phyloP scores from a whole-genome alignment of 2,329 filamentous ascomycete species.

The Ascochyta pisi region DNA sequence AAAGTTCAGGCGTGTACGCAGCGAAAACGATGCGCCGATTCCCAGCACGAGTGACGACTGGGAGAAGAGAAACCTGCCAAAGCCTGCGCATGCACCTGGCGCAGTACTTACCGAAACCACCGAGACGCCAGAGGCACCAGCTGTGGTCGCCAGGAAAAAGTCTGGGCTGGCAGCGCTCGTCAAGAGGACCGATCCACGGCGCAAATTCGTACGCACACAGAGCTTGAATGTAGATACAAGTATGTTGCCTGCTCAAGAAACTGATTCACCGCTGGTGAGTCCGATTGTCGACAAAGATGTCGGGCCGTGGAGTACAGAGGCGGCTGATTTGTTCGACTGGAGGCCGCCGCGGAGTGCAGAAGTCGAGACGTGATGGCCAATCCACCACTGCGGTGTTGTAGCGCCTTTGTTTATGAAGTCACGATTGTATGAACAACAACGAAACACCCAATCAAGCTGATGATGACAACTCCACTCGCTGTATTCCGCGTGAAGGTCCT shows the following conservation, averaged over 20 bases:
- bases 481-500: too few relatives aligned
- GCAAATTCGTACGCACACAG: slow-evolving; percentile 37
- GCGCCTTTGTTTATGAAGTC: too few relatives aligned
- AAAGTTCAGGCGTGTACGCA: slow-evolving; percentile 37
- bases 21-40: slow-evolving; percentile 44
- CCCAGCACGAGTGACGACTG: slow-evolving; percentile 38
- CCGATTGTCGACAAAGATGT: slow-evolving; percentile 60
- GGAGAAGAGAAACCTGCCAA: slow-evolving; percentile 38
- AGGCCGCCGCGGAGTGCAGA: slow-evolving; percentile 54
- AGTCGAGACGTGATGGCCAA: neutral
- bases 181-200: slow-evolving; percentile 41
- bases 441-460: too few relatives aligned
- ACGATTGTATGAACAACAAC: too few relatives aligned
- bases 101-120: neutral
- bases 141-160: slow-evolving; percentile 19
- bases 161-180: slow-evolving; percentile 34
- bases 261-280: slow-evolving; percentile 25
- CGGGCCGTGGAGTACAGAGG: slow-evolving; percentile 74
- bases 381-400: too few relatives aligned
- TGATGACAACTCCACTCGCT: too few relatives aligned
- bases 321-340: slow-evolving; percentile 70
- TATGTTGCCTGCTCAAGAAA: slow-evolving; percentile 21
- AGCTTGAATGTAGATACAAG: slow-evolving; percentile 37
- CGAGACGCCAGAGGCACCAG: neutral
- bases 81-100: neutral